phyloP scores from a whole-genome alignment of 441 rosid genomes.

The Iberis amara region DNA sequence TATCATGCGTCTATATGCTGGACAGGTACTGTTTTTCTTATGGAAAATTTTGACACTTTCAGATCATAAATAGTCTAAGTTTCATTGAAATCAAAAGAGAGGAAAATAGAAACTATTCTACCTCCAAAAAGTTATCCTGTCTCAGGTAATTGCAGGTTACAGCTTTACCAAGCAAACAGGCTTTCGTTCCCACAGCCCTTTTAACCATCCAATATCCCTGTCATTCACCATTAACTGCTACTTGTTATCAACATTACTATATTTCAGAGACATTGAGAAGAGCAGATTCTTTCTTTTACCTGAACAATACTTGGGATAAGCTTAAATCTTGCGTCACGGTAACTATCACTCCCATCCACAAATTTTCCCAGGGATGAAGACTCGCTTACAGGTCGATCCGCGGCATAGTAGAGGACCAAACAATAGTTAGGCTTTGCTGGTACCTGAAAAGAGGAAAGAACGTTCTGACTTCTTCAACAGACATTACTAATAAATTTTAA shows the following conservation, averaged over 20 bases:
- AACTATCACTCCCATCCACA: constrained; percentile 65
- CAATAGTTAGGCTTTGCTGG: constrained; percentile 88
- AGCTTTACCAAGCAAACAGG: constrained; percentile 91
- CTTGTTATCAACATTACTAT: constrained; percentile 10
- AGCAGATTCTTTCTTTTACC: constrained; percentile 27
- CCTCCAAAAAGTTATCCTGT: constrained; percentile 93
- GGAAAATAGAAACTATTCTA: constrained; percentile 25
- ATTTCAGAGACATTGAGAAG: constrained; percentile 9
- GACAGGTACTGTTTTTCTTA: no score
- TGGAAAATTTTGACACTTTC: no score
- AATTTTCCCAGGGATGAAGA: constrained; percentile 68
- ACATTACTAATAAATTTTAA: not conserved
- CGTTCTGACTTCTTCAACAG: constrained; percentile 5
- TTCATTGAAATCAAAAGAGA: not conserved
- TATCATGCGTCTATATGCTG: not conserved
- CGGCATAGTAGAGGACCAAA: constrained; percentile 73
- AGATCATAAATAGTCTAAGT: no score
- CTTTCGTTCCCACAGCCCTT: constrained; percentile 93
- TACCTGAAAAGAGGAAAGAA: constrained; percentile 41
- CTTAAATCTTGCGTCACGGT: constrained; percentile 82
- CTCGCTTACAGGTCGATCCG: constrained; percentile 68
- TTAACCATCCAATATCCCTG: constrained; percentile 98
- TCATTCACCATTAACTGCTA: constrained; percentile 5
- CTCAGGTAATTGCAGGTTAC: constrained; percentile 90
- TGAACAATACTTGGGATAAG: constrained; percentile 78